Percentiles rank a stretch among this genome's conserved stretches.
Conservation (phyloP, 768 basidiomycete species). For the Calocera cornea region DNA sequence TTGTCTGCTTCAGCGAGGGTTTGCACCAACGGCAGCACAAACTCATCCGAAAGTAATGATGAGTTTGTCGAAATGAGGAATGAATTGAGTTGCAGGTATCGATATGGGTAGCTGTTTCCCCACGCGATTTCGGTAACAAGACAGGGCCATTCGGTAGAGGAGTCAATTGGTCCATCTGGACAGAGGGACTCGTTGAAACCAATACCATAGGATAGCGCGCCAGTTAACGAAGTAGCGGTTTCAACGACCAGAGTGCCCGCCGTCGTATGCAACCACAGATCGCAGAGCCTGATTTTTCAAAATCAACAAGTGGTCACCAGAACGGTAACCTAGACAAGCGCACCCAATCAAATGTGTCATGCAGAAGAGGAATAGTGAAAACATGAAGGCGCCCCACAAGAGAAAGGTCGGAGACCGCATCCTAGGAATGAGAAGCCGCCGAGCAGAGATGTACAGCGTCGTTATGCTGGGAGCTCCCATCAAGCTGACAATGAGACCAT, state of each 20-base stretch:
- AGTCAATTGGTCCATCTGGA: neutral
- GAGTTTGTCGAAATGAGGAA: neutral
- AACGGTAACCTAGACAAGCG: no score
- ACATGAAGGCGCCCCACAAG: no score
- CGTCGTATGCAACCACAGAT: neutral
- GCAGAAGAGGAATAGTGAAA: no score
- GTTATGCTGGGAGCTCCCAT: no score
- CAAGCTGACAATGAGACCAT: no score
- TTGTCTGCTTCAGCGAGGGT: neutral
- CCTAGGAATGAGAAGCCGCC: no score
- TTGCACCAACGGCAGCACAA: neutral
- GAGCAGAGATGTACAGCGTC: no score
- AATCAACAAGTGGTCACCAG: no score
- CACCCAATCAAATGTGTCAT: no score
- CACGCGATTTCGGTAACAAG: no score
- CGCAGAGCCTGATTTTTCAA: neutral
- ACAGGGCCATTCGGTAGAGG: no score
- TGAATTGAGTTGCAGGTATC: neutral
- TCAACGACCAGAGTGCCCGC: neutral
- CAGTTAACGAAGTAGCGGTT: neutral
- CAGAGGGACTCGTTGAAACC: neutral
- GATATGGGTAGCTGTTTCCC: neutral
- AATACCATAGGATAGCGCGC: neutral
- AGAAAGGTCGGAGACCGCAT: no score
- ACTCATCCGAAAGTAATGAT: neutral